Conservation (phyloP, 352 stramenopile genomes). For the Phytopythium delawarense region DNA sequence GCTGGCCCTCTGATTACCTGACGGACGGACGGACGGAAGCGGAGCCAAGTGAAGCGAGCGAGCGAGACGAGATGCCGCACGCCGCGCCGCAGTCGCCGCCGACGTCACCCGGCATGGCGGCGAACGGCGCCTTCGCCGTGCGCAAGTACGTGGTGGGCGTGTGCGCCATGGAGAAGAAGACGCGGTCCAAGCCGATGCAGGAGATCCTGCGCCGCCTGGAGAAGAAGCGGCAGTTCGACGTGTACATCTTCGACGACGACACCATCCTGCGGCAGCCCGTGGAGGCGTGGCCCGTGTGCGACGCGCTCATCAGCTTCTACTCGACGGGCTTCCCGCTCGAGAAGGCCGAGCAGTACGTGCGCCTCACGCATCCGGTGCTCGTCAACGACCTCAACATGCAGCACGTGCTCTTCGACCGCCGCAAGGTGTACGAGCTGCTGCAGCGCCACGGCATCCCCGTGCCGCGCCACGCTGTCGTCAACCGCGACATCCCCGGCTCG, state of each 20-base stretch:
- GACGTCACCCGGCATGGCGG: slow-evolving; percentile 4
- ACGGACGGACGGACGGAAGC: too few relatives aligned
- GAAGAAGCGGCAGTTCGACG: slow-evolving; percentile 93
- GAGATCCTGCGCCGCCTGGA: slow-evolving; percentile 93
- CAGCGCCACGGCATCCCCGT: slow-evolving; percentile 94
- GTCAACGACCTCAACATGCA: slow-evolving; percentile 99
- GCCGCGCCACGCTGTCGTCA: slow-evolving; percentile 94
- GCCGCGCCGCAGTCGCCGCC: slow-evolving; percentile 2
- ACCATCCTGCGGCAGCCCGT: slow-evolving; percentile 94
- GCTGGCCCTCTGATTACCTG: neutral
- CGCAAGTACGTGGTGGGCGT: slow-evolving; percentile 92
- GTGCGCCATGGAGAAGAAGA: slow-evolving; percentile 99
- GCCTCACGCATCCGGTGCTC: slow-evolving; percentile 93
- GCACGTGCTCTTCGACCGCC: slow-evolving; percentile 93
- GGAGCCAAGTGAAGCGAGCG: too few relatives aligned
- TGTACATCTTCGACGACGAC: slow-evolving; percentile 98
- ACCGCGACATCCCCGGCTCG: slow-evolving; percentile 84
- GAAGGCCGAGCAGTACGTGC: slow-evolving; percentile 97
- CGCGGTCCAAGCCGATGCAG: slow-evolving; percentile 94
- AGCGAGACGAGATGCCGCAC: neutral
- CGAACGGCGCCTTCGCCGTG: slow-evolving; percentile 11
- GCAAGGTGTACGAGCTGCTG: slow-evolving; percentile 96
- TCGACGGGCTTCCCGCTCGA: slow-evolving; percentile 96
- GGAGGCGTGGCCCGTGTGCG: slow-evolving; percentile 93
- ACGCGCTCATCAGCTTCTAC: slow-evolving; percentile 99